Percentiles rank a stretch among this genome's conserved stretches.
Evolutionary conservation across 768 basidiomycete species (phyloP).

Genomic region (Collybiopsis confluens): DNA sequence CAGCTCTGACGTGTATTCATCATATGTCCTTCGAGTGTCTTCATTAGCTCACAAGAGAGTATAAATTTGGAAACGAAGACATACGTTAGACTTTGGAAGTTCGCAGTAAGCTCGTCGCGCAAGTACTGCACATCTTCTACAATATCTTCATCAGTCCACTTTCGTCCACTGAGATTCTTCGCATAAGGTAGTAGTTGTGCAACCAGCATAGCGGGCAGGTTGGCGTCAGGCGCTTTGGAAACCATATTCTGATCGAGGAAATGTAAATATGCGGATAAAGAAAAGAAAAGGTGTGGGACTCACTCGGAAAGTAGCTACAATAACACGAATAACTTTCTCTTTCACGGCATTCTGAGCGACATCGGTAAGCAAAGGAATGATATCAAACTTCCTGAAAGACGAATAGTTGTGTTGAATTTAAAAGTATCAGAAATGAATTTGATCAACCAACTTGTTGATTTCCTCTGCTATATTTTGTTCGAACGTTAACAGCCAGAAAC

Average conservation of each 20-base stretch:
- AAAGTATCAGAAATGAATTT: not conserved
- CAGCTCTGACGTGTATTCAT: constrained; percentile 92
- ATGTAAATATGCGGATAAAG: not conserved
- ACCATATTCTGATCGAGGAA: constrained; percentile 68
- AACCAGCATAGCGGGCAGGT: constrained; percentile 90
- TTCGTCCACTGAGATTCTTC: constrained; percentile 77
- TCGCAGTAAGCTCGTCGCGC: constrained; percentile 75
- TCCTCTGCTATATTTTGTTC: constrained; percentile 81
- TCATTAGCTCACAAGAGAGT: not conserved
- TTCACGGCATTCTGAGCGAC: constrained; percentile 89
- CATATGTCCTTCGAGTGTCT: constrained; percentile 68
- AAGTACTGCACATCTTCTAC: constrained; percentile 88
- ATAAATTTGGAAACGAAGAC: constrained; percentile 19
- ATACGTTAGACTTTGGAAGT: constrained; percentile 89
- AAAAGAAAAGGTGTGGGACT: constrained; percentile 10
- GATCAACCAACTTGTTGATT: constrained; percentile 69
- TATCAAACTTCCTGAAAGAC: constrained; percentile 71
- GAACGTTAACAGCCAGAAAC: constrained; percentile 92
- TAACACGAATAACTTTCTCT: constrained; percentile 94
- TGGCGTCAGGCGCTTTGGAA: constrained; percentile 80
- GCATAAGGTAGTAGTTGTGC: constrained; percentile 82
- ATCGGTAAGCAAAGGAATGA: constrained; percentile 79
- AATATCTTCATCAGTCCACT: constrained; percentile 95
- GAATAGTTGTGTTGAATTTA: not conserved
- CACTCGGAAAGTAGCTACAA: constrained; percentile 88